These are phyloP conservation scores for Podospora anserina DNA, from an alignment of 495 filamentous ascomycete species.

Conservation along the genomic window DNA sequence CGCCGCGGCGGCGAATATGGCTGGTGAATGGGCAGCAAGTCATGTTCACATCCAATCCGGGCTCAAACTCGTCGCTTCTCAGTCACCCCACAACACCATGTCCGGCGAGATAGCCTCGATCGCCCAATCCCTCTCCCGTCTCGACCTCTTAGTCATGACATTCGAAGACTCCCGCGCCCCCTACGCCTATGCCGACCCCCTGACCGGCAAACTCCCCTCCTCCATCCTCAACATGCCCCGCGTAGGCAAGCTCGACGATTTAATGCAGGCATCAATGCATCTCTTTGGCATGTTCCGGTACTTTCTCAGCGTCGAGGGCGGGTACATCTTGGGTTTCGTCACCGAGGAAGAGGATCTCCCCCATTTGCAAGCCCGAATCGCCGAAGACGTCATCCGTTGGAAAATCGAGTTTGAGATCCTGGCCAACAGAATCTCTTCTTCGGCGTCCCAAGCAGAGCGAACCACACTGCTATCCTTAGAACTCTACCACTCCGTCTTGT, in stretches of 20 bases:
- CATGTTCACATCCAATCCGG: constrained; percentile 22
- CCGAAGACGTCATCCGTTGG: background rate
- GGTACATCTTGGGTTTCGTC: background rate
- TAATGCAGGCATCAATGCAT: constrained; percentile 1
- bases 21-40: constrained; percentile 19
- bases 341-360: background rate
- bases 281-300: constrained; percentile 13
- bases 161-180: constrained; percentile 14
- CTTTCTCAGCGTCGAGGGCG: constrained; percentile 5
- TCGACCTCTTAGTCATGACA: constrained; percentile 21
- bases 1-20: constrained; percentile 20
- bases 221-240: background rate
- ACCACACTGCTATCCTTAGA: constrained; percentile 12
- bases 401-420: background rate
- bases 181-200: constrained; percentile 12
- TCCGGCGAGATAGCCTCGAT: constrained; percentile 9
- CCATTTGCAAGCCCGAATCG: background rate
- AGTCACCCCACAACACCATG: constrained; percentile 9
- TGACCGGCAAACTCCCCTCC: background rate
- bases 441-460: background rate
- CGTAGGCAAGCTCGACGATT: background rate
- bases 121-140: constrained; percentile 16
- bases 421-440: background rate
- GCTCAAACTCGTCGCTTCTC: constrained; percentile 11
- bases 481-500: constrained; percentile 16